Base-by-base conservation (phyloP, 805 yeast genomes). In the Saccharomyces paradoxus region DNA sequence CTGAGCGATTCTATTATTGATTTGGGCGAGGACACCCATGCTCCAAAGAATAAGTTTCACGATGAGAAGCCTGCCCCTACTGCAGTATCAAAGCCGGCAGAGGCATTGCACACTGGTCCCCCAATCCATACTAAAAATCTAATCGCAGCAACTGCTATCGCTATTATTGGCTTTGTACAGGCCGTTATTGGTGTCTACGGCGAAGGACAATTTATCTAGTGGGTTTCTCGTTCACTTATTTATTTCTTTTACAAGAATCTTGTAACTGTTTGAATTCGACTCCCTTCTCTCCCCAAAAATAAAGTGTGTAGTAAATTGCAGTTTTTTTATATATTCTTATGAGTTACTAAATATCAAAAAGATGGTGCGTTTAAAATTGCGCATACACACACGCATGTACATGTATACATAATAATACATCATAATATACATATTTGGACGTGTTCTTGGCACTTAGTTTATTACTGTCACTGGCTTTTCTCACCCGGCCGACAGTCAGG, bases 171-270 rank as follows among this genome's bases (percentile, higher is more conserved):
- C 10, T 62, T 67, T 28, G 58, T 60, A 7, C 63, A 68, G 48
- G 62, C 71, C 24, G 64, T 69, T 7, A 44, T 70, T 14, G 73
- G 73, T 10, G 47, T 70, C 26, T 66, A 69, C 55, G 73, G 73
- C 21, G 73, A 70, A 50, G 69, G 68, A 31, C 57, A 61, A n/a
- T 60, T 65, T 44, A 58, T 50, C 6, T 60, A 51, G 44, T 17
- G n/a, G n/a, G 17, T 37, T 21, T 21, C 22, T 21, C 9, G 7
- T 37, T 8, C 22, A 17, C 22, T 6, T 37, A 37, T 37, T 17
- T 17, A 37, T 37, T 17, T 17, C 12, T 22, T n/a, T n/a, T 37
- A 37, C 24, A 37, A 32, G 31, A 31, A 37, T n/a, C 3, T 37
- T 37, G 44, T 17, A 37, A 17, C 22, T 17, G 44, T 17, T 24